phyloP scores from a whole-genome alignment of 2,329 filamentous ascomycete genomes.

The Scleromitrula shiraiana region DNA sequence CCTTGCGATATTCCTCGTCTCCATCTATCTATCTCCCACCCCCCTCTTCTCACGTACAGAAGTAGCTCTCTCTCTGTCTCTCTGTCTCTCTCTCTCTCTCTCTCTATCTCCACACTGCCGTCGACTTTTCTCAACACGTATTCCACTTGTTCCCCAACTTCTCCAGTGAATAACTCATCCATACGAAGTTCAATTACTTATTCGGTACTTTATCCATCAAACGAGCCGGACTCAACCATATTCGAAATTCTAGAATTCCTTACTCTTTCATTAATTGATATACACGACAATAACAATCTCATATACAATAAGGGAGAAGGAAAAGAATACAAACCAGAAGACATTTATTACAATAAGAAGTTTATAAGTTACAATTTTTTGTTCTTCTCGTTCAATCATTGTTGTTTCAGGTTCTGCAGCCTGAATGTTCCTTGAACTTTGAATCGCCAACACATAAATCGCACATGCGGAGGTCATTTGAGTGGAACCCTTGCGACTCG shows the following conservation, averaged over 20 bases:
- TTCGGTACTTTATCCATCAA: background rate
- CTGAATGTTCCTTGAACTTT: constrained; percentile 23
- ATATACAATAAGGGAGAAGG: background rate
- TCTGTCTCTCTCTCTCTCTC: background rate
- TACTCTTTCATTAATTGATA: background rate
- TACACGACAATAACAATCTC: background rate
- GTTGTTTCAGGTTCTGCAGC: constrained; percentile 27
- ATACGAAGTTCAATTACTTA: background rate
- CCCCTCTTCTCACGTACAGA: no score
- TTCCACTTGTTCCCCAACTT: background rate
- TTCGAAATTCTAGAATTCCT: background rate
- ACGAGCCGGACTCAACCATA: background rate
- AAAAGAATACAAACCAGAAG: no score
- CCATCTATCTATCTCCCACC: no score
- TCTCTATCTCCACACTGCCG: background rate
- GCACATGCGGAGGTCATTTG: constrained; percentile 25
- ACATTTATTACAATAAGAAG: no score
- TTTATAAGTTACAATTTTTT: no score
- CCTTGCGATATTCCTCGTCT: background rate
- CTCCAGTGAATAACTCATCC: background rate
- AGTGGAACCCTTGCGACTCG: constrained; percentile 24
- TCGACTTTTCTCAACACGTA: background rate
- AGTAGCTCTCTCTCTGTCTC: background rate
- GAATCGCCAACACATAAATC: constrained; percentile 26
- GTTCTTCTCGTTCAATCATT: constrained; percentile 18